These are phyloP conservation scores for Penicillium decumbens DNA, from an alignment of 2,329 filamentous ascomycete species.

Conservation along the genomic window DNA sequence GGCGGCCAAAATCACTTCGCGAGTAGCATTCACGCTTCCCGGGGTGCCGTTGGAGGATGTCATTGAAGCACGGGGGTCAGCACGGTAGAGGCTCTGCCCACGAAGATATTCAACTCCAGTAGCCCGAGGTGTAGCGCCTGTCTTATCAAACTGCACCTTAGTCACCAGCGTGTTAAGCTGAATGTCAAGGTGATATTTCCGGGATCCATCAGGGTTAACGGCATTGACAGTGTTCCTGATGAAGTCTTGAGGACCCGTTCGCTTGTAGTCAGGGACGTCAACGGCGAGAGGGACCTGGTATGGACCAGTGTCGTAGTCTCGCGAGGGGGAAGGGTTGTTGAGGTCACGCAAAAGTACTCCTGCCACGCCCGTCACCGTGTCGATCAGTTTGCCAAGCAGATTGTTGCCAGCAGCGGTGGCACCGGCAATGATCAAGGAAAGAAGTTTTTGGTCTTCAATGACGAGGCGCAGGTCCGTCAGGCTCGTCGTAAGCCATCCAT, in stretches of 20 bases:
- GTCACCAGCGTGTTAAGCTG: slow-evolving; percentile 46
- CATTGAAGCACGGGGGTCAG: slow-evolving; percentile 37
- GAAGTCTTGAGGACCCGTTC: slow-evolving; percentile 55
- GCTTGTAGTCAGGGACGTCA: slow-evolving; percentile 44
- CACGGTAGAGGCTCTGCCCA: slow-evolving; percentile 45
- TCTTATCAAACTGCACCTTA: slow-evolving; percentile 42
- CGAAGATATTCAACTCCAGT: slow-evolving; percentile 46
- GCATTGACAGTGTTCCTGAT: slow-evolving; percentile 50
- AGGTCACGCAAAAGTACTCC: slow-evolving; percentile 49
- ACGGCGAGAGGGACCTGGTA: slow-evolving; percentile 58
- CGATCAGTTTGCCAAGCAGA: slow-evolving; percentile 37
- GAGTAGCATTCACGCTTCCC: slow-evolving; percentile 39
- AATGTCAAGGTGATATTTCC: slow-evolving; percentile 54
- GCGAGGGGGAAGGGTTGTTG: slow-evolving; percentile 44
- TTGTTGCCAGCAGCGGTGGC: slow-evolving; percentile 50
- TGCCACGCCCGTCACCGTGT: slow-evolving; percentile 43
- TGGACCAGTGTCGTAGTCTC: slow-evolving; percentile 48
- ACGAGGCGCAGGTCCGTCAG: slow-evolving; percentile 51
- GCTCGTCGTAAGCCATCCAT: slow-evolving; percentile 55
- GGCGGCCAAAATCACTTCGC: slow-evolving; percentile 43
- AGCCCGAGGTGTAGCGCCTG: slow-evolving; percentile 37
- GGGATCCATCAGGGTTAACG: slow-evolving; percentile 47
- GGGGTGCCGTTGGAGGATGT: slow-evolving; percentile 28
- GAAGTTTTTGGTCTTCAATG: slow-evolving; percentile 50
- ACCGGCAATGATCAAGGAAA: slow-evolving; percentile 50